phyloP scores from a whole-genome alignment of 2,329 filamentous ascomycete genomes.

The Microsporum audouinii region DNA sequence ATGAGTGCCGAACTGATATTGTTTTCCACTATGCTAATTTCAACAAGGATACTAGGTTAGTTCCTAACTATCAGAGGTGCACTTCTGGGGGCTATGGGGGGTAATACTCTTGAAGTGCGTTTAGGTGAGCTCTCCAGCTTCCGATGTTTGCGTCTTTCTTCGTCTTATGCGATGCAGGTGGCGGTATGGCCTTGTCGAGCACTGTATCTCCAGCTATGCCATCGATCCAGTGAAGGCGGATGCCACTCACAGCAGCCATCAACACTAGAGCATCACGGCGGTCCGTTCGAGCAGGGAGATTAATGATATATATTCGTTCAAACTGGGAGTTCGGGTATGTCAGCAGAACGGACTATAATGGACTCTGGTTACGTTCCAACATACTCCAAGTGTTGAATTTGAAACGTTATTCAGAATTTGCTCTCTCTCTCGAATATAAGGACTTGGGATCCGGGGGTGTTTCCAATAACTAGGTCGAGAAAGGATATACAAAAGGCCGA shows the following conservation, averaged over 20 bases:
- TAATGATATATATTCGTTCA: constrained; percentile 38
- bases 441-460: neutral
- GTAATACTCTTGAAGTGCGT: constrained; percentile 24
- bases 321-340: constrained; percentile 23
- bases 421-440: neutral
- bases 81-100: neutral
- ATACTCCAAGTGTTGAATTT: constrained; percentile 1
- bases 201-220: constrained; percentile 34
- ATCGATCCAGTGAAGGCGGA: constrained; percentile 37
- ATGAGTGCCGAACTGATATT: constrained; percentile 41
- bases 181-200: constrained; percentile 34
- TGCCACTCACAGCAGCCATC: constrained; percentile 31
- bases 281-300: constrained; percentile 38
- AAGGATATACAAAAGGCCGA: neutral
- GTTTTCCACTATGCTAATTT: constrained; percentile 33
- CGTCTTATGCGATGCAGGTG: constrained; percentile 13
- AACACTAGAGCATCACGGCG: constrained; percentile 41
- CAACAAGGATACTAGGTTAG: too few relatives aligned
- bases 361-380: neutral
- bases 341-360: neutral
- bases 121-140: constrained; percentile 33
- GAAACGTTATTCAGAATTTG: neutral
- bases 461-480: neutral
- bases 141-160: constrained; percentile 27
- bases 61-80: neutral